A percentile compares a stretch with the other conserved stretches of the same genome.
Conservation (phyloP, 176 grass and related monocot species). For the Cenchrus purpureus region DNA sequence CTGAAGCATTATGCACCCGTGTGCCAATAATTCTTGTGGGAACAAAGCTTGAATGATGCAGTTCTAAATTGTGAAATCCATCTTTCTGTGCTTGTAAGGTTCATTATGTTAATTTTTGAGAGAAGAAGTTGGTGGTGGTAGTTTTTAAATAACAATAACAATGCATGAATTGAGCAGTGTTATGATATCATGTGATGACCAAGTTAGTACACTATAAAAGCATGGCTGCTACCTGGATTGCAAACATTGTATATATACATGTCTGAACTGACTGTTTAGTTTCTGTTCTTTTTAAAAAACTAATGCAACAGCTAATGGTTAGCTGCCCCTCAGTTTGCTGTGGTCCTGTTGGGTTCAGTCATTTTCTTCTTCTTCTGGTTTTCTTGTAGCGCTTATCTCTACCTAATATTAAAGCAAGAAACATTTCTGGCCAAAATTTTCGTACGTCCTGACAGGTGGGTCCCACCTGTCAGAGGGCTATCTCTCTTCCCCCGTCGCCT, state of each 20-base stretch:
- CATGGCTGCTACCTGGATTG: background rate
- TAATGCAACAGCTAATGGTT: background rate
- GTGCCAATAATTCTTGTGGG: conserved; percentile 81
- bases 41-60: conserved; percentile 61
- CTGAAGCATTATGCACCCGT: conserved; percentile 79
- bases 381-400: background rate
- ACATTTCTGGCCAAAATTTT: too few relatives aligned
- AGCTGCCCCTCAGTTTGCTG: conserved; percentile 5
- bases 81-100: background rate
- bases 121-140: background rate
- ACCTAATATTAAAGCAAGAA: too few relatives aligned
- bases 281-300: conserved; percentile 10
- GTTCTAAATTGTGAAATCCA: background rate
- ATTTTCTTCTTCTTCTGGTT: background rate
- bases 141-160: background rate
- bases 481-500: too few relatives aligned
- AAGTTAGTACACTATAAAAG: background rate
- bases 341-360: background rate
- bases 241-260: background rate
- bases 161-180: background rate
- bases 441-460: too few relatives aligned
- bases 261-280: background rate
- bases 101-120: conserved; percentile 9
- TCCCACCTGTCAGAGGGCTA: too few relatives aligned
- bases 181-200: background rate